Evolutionary conservation across 2,329 filamentous ascomycete species (phyloP), one percentile per base, ranked within the genome.

Genomic region (Pseudopithomyces maydicus): DNA sequence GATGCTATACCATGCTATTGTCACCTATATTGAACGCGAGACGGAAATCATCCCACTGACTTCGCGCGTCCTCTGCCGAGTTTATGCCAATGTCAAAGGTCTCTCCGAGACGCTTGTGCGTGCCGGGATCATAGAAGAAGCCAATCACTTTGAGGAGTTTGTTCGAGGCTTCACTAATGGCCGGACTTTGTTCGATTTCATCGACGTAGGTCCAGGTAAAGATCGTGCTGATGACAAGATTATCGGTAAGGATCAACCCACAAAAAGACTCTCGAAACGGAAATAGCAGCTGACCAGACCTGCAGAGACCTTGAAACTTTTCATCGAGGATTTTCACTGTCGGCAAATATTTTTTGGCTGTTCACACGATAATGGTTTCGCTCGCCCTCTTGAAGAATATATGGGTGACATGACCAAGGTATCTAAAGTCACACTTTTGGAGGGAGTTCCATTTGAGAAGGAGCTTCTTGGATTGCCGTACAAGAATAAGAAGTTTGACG

Each of bases 301-400:
- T n/a, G 14, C 60, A 85, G 84, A 84, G 61, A 76, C 76, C 23
- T 82, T 88, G 71, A 82, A 83, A 63, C 70, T 84, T 46, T 80
- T 82, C 69, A 74, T 85, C 49, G 78, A 82, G 70, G 82, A 87
- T 63, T 82, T 80, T 59, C 84, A 86, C 63, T 88, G 85, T 66
- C 84, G 83, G 52, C 84, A 86, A 54, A 81, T 88, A 51, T 76
- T 87, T 47, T 77, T 88, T 35, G 86, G 85, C 8, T 86, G 84
- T 69, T 83, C 82, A 14, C 81, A 84, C 56, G 82, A 85, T 71
- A 81, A 80, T 54, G 79, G 81, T 20, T 87, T 85, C 68, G 80
- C 80, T 22, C 76, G 78, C 11, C 73, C 82, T 35, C 74, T 88
- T 11, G 80, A 84, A 65, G 78, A 83, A 33, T 79, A 79, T 49